A percentile compares a stretch with the other conserved stretches of the same genome.
phyloP scores from a whole-genome alignment of 139 green algal genomes.

The Micractinium sp. region DNA sequence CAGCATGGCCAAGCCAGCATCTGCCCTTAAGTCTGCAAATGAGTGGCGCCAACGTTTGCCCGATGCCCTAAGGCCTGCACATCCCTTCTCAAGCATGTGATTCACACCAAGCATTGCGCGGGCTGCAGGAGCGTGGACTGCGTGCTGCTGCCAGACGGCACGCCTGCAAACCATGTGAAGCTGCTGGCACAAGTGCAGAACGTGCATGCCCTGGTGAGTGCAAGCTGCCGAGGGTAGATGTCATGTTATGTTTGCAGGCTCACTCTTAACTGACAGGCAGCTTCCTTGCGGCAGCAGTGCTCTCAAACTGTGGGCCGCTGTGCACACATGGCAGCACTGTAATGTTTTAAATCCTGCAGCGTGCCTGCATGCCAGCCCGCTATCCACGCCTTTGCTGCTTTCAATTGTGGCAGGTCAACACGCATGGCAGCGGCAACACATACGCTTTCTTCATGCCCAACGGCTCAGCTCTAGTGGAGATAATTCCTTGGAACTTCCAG shows the following conservation, averaged over 20 bases:
- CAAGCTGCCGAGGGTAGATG: neutral
- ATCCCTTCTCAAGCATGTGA: neutral
- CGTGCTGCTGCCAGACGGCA: conserved; percentile 25
- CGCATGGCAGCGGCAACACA: neutral
- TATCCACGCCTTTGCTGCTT: neutral
- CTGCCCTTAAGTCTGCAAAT: neutral
- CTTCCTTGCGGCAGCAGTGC: neutral
- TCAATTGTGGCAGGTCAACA: neutral
- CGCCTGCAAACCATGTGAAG: neutral
- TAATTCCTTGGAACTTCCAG: conserved; percentile 21
- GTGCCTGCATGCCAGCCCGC: neutral
- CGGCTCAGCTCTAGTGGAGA: neutral
- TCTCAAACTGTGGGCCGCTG: neutral
- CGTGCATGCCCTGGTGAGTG: conserved; percentile 22
- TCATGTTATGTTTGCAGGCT: neutral
- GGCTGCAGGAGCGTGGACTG: conserved; percentile 6
- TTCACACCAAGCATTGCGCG: no score
- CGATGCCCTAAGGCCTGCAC: neutral
- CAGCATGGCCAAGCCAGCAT: neutral
- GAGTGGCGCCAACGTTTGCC: neutral
- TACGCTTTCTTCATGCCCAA: neutral
- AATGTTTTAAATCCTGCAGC: no score
- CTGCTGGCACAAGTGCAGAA: conserved; percentile 13
- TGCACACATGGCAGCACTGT: neutral
- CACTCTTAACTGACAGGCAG: neutral